Evolutionary conservation across 1,284 basidiomycete species (phyloP), one percentile per base, ranked within the genome.

Genomic region (Leccinum cinnamomeum): DNA sequence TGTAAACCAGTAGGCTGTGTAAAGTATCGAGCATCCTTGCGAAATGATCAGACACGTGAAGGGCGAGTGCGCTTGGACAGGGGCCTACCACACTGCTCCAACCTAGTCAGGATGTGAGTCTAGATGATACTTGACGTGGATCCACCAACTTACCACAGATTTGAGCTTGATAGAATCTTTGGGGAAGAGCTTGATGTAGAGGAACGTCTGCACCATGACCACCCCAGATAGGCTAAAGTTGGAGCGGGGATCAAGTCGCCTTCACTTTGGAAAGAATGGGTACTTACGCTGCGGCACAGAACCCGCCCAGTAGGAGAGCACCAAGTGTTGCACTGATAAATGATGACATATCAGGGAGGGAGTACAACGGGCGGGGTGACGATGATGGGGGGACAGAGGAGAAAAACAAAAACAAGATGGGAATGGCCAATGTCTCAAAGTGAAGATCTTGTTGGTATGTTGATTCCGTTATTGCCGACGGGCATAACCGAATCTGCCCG

Each of bases 181-280:
- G 5, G 78, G 76, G 64, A 81, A 83, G 20, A 76, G 64, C 62
- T 76, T 81, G 62, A 78, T 75, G 67, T 83, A 83, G 20, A 76
- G 70, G 46, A 81, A 76, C 1, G 71, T 72, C 64, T 83, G 81
- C 10, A 79, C 76, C 14, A 73, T 66, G 4, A 79, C 79, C n/a
- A 81, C 67, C 18, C 81, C 81, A 3, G 79, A 79, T 56, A 83
- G 73, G 7, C 82, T 83, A 57, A 11, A 57, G 51, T 59, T 18
- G 51, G 5, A 25, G 20, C 3, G 23, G 37, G 12, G 56, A 56
- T 35, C 2, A n/a, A 8, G 11, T 14, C 53, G 7, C 50, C 33
- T 33, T 4, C 16, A 33, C 5, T 6, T 53, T 33, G 14, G 33
- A 12, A 2, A 30, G 6, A 16, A 33, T 3, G 2, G 25, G 39